Evolutionary conservation across 2,329 filamentous ascomycete genomes (phyloP).

Genomic region (Ophiostoma quercus): DNA sequence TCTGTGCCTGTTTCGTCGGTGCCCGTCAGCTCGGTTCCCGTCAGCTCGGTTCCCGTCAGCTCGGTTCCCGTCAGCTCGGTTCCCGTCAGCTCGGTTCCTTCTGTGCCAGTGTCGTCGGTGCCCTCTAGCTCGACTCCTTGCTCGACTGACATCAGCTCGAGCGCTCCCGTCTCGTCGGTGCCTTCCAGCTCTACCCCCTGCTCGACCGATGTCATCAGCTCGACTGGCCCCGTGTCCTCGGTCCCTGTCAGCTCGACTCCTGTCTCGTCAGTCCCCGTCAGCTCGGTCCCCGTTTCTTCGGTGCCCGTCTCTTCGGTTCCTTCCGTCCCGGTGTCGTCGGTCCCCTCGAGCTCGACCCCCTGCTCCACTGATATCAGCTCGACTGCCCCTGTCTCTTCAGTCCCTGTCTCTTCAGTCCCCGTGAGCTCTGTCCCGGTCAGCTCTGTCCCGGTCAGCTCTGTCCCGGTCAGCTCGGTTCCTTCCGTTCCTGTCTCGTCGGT

Average conservation of each 20-base stretch:
- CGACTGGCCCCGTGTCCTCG: background rate
- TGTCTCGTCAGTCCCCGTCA: background rate
- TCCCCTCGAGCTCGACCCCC: background rate
- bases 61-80: background rate
- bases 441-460: background rate
- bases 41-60: background rate
- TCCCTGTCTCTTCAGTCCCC: background rate
- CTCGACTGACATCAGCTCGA: background rate
- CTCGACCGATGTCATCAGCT: background rate
- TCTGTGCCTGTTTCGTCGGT: background rate
- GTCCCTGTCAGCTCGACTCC: background rate
- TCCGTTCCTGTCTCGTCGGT: background rate
- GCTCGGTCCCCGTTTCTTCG: background rate
- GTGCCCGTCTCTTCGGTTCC: background rate
- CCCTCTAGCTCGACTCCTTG: slow-evolving; percentile 3
- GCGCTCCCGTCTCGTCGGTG: background rate
- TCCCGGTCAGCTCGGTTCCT: background rate
- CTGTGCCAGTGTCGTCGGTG: background rate
- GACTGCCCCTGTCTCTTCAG: background rate
- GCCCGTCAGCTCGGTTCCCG: background rate
- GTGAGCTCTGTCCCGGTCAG: background rate
- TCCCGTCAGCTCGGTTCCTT: background rate
- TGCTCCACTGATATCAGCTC: background rate
- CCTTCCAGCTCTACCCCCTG: background rate
- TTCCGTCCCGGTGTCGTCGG: background rate